These are phyloP conservation scores for Blastobotrys indianensis DNA, from an alignment of 1,139 yeast genomes.

Conservation along the genomic window DNA sequence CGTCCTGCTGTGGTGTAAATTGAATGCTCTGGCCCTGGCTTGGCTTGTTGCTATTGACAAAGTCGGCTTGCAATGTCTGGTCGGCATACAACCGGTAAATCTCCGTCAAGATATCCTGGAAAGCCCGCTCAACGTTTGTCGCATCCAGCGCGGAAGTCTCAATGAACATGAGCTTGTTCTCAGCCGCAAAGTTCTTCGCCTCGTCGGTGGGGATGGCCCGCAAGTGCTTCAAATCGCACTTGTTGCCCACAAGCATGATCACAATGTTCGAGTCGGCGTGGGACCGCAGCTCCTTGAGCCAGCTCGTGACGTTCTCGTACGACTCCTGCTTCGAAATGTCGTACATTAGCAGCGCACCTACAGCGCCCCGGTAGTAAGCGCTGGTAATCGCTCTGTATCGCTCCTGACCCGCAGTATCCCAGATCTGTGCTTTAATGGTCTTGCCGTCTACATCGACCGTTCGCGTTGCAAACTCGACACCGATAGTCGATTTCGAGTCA, in stretches of 20 bases:
- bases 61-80: slow-evolving; percentile 38
- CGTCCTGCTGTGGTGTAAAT: slow-evolving; percentile 90
- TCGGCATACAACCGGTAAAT: slow-evolving; percentile 79
- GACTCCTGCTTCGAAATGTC: slow-evolving; percentile 91
- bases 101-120: slow-evolving; percentile 85
- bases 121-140: slow-evolving; percentile 90
- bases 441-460: slow-evolving; percentile 93
- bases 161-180: slow-evolving; percentile 84
- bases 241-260: slow-evolving; percentile 93
- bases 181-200: slow-evolving; percentile 90
- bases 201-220: slow-evolving; percentile 98
- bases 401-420: slow-evolving; percentile 99
- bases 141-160: slow-evolving; percentile 97
- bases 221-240: slow-evolving; percentile 90
- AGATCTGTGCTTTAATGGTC: slow-evolving; percentile 93
- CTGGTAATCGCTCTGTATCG: slow-evolving; percentile 96
- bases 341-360: slow-evolving; percentile 92
- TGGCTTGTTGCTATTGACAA: slow-evolving; percentile 46
- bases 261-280: slow-evolving; percentile 97
- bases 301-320: slow-evolving; percentile 88
- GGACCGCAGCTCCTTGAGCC: slow-evolving; percentile 93
- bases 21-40: slow-evolving; percentile 82
- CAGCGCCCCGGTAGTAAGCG: slow-evolving; percentile 97
- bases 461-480: slow-evolving; percentile 97
- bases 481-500: slow-evolving; percentile 92